Conservation (phyloP, 176 grass and related monocot genomes). For the Avena atlantica region DNA sequence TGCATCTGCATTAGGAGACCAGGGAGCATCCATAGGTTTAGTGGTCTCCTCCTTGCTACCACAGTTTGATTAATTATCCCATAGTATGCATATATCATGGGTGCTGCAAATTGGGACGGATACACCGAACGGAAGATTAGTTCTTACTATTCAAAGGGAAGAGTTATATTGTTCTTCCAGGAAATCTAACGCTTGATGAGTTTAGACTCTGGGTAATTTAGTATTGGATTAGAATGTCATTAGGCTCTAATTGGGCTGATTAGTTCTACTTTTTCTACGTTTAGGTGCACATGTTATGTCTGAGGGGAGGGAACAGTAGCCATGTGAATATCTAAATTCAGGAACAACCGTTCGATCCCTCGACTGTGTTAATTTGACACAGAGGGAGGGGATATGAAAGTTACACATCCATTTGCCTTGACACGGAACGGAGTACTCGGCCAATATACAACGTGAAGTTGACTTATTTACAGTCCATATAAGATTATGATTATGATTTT, state of each 20-base stretch:
- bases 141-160: not conserved
- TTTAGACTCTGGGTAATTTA: not conserved
- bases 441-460: not conserved
- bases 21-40: conserved; percentile 38
- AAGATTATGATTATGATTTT: not conserved
- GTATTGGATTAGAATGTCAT: not conserved
- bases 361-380: not conserved
- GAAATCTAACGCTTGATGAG: not conserved
- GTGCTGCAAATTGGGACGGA: not conserved
- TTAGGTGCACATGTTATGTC: not conserved
- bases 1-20: conserved; percentile 41
- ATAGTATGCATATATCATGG: conserved; percentile 39
- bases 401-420: not conserved
- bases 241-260: not conserved
- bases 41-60: conserved; percentile 38
- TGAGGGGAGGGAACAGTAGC: conserved; percentile 5
- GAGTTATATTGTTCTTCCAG: not conserved
- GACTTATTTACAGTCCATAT: not conserved
- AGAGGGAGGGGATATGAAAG: not conserved
- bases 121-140: not conserved
- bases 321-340: not conserved
- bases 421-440: not conserved
- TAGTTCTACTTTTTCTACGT: not conserved
- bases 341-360: not conserved
- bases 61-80: conserved; percentile 17